Evolutionary conservation across 208 protist genomes (phyloP).

Genomic region (Trypanosoma vivax): DNA sequence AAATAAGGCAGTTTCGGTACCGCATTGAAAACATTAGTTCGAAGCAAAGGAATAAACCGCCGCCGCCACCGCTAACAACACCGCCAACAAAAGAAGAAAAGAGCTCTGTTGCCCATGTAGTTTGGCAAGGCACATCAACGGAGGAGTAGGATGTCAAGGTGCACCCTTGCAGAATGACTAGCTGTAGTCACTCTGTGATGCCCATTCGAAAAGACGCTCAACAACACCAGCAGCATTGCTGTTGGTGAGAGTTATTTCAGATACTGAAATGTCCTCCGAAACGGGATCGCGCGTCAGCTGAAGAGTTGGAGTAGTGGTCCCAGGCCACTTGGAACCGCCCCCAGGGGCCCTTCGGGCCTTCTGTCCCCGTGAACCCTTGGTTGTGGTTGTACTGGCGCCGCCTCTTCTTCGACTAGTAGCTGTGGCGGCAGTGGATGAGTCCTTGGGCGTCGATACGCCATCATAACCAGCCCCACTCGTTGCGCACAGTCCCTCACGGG

Average conservation of each 20-base stretch:
- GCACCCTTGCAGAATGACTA: too few relatives aligned
- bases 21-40: background rate
- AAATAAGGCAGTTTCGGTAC: background rate
- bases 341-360: background rate
- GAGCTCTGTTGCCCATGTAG: too few relatives aligned
- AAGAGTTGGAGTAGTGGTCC: slow-evolving; percentile 2
- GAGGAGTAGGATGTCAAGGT: too few relatives aligned
- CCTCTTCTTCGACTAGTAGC: too few relatives aligned
- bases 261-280: slow-evolving; percentile 1
- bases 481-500: background rate
- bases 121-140: too few relatives aligned
- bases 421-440: too few relatives aligned
- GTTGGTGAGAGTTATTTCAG: background rate
- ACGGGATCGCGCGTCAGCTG: slow-evolving; percentile 12
- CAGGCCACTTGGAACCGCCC: background rate
- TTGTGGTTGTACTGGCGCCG: too few relatives aligned
- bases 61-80: background rate
- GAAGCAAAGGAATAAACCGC: background rate
- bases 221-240: background rate
- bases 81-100: too few relatives aligned
- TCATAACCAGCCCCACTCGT: background rate
- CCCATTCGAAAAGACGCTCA: too few relatives aligned
- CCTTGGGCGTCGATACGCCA: too few relatives aligned
- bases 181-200: too few relatives aligned
- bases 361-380: too few relatives aligned